A percentile compares a stretch with the other conserved stretches of the same genome.
Conservation (phyloP, 805 yeast genomes). For the Saturnispora ahearnii region DNA sequence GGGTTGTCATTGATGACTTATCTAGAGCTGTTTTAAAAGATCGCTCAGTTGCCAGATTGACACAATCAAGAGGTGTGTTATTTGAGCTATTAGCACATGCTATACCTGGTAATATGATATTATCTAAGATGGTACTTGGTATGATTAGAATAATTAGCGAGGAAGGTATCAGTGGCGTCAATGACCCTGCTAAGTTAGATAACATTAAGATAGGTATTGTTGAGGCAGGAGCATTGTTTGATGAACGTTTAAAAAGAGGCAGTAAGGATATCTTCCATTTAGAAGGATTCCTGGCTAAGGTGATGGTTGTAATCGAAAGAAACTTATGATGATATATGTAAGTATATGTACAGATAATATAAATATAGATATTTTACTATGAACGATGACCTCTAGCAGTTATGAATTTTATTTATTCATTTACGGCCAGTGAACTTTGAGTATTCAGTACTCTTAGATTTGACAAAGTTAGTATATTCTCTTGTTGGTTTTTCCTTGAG, state of each 20-base stretch:
- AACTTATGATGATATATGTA: constrained; percentile 15
- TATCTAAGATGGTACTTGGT: constrained; percentile 45
- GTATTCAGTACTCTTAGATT: constrained; percentile 45
- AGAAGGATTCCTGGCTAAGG: constrained; percentile 87
- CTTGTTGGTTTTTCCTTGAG: constrained; percentile 55
- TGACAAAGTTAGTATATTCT: constrained; percentile 47
- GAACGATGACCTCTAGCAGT: background rate
- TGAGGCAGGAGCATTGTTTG: constrained; percentile 56
- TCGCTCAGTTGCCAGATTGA: constrained; percentile 53
- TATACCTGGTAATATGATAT: constrained; percentile 76
- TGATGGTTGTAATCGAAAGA: constrained; percentile 65
- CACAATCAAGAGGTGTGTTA: constrained; percentile 55
- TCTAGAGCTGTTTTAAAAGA: constrained; percentile 52
- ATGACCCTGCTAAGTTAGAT: constrained; percentile 7
- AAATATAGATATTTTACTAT: background rate
- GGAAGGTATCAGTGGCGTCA: constrained; percentile 13
- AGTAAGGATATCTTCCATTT: constrained; percentile 86
- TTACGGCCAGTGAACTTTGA: constrained; percentile 28
- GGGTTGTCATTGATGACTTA: constrained; percentile 59
- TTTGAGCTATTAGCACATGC: constrained; percentile 89
- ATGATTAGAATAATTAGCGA: constrained; percentile 24
- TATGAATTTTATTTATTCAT: constrained; percentile 5
- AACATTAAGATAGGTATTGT: constrained; percentile 39
- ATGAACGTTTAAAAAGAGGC: constrained; percentile 81
- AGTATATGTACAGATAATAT: constrained; percentile 3